Percentiles rank a stretch among this genome's conserved stretches.
Evolutionary conservation across 257 asterid genomes (phyloP).

Genomic region (Ophiorrhiza pumila): DNA sequence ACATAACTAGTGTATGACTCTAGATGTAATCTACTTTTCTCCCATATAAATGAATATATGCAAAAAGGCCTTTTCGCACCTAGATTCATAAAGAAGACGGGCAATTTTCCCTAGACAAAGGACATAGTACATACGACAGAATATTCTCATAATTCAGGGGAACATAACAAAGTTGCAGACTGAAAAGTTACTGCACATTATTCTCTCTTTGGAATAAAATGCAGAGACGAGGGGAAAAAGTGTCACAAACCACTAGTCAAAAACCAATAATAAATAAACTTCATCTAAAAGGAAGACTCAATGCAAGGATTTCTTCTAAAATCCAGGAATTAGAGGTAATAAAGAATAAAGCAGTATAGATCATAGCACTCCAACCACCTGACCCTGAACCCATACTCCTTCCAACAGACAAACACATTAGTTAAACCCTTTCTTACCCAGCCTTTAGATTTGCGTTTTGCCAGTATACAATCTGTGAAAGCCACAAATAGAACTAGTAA

Average conservation of each 20-base stretch:
- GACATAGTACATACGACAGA: not conserved
- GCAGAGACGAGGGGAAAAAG: not conserved
- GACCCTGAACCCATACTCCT: not conserved
- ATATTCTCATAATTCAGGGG: not conserved
- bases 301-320: not conserved
- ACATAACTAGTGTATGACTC: not conserved
- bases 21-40: not conserved
- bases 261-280: no score
- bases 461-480: not conserved
- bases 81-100: not conserved
- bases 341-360: not conserved
- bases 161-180: not conserved
- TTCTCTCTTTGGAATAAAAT: no score
- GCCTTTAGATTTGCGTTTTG: not conserved
- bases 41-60: not conserved
- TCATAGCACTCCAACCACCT: not conserved
- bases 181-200: not conserved
- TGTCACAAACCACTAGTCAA: not conserved
- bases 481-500: not conserved
- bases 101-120: not conserved
- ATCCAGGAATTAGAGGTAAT: not conserved
- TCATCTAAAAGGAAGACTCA: not conserved
- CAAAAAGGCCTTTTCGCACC: not conserved
- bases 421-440: not conserved
- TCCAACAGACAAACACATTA: not conserved